Evolutionary conservation across 225 moss, liverwort and hornwort species (phyloP).

Genomic region (Climacium dendroides): DNA sequence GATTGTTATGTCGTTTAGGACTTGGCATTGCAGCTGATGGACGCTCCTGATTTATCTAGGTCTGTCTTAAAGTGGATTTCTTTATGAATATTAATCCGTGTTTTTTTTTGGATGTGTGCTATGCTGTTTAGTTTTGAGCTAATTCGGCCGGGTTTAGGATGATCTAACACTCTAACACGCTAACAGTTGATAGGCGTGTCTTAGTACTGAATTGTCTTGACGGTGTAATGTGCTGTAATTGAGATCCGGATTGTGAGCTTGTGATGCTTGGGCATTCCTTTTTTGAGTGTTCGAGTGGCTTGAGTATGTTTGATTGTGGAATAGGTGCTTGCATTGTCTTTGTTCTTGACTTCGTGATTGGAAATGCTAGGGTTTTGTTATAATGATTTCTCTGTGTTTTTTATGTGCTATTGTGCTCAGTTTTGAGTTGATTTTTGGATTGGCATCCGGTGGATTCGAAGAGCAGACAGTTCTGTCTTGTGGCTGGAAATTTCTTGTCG

Average conservation of each 20-base stretch:
- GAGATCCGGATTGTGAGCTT: background rate
- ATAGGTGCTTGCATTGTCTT: background rate
- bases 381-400: background rate
- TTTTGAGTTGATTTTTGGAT: background rate
- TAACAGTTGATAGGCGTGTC: background rate
- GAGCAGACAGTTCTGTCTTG: background rate
- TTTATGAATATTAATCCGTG: background rate
- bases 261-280: background rate
- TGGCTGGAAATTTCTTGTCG: background rate
- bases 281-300: background rate
- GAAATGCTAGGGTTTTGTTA: background rate
- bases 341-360: background rate
- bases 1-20: background rate
- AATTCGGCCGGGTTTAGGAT: background rate
- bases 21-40: background rate
- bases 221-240: background rate
- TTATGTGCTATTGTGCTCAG: background rate
- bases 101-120: background rate
- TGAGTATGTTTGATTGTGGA: background rate
- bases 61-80: background rate
- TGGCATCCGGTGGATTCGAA: background rate
- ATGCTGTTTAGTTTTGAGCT: background rate
- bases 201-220: background rate
- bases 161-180: background rate
- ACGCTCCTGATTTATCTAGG: background rate